A percentile compares a stretch with the other conserved stretches of the same genome.
phyloP scores from a whole-genome alignment of 2,329 filamentous ascomycete genomes.

The Teratosphaeria gauchensis region DNA sequence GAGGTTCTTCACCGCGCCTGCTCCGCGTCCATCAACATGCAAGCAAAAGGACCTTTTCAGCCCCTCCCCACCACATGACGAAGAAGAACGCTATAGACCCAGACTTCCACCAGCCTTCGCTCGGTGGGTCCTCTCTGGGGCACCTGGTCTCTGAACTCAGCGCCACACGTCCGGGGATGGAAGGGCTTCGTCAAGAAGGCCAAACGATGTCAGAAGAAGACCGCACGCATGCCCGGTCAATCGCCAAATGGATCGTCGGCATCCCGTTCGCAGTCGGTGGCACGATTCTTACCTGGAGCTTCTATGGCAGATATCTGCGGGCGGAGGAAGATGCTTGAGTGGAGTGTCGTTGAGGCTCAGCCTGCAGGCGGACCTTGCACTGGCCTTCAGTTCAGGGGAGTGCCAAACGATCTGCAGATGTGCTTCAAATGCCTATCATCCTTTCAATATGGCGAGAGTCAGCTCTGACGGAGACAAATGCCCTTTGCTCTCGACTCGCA shows the following conservation, averaged over 20 bases:
- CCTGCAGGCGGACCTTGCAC: too few species aligned
- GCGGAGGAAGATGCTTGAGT: neutral
- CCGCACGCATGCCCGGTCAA: conserved; percentile 11
- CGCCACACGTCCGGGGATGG: conserved; percentile 21
- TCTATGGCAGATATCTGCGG: neutral
- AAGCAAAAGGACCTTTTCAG: neutral
- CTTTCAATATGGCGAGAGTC: too few species aligned
- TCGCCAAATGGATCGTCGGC: conserved; percentile 13
- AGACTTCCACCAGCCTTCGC: conserved; percentile 16
- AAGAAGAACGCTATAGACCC: neutral
- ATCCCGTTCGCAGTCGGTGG: conserved; percentile 10
- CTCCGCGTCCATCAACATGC: neutral
- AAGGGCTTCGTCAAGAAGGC: conserved; percentile 13
- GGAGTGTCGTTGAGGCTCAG: neutral
- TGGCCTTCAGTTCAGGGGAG: too few species aligned
- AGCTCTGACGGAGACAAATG: too few species aligned
- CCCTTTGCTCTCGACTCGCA: too few species aligned
- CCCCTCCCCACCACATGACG: neutral
- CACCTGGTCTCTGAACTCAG: conserved; percentile 21
- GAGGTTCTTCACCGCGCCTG: neutral
- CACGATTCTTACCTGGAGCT: neutral
- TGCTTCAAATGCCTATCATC: too few species aligned
- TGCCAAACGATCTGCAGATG: too few species aligned
- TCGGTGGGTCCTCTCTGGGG: conserved; percentile 19
- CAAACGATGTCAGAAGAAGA: conserved; percentile 20